Conservation (phyloP, 2,329 filamentous ascomycete genomes). For the Ophiostoma novo-ulmi region DNA sequence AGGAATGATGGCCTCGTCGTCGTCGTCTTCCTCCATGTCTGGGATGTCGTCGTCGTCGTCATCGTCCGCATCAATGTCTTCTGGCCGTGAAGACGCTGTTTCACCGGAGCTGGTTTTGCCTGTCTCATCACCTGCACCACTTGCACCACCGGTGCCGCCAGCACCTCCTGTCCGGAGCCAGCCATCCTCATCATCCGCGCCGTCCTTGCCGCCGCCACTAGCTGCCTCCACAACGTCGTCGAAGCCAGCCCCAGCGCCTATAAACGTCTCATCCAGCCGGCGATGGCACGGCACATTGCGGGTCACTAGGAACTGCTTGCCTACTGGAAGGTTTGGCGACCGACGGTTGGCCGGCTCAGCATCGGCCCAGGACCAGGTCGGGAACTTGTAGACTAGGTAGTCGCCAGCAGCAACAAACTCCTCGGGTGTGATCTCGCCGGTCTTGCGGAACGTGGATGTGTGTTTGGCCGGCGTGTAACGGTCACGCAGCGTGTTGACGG, state of each 20-base stretch:
- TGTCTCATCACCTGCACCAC: neutral
- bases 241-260: slow-evolving; percentile 80
- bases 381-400: slow-evolving; percentile 98
- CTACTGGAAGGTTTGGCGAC: slow-evolving; percentile 72
- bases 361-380: slow-evolving; percentile 94
- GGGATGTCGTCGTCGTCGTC: slow-evolving; percentile 80
- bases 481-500: slow-evolving; percentile 86
- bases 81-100: slow-evolving; percentile 39
- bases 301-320: slow-evolving; percentile 93
- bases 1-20: slow-evolving; percentile 92
- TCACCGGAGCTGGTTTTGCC: neutral
- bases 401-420: slow-evolving; percentile 95
- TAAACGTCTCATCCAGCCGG: slow-evolving; percentile 87
- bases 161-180: slow-evolving; percentile 81
- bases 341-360: slow-evolving; percentile 76
- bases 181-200: slow-evolving; percentile 66
- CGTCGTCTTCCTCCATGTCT: slow-evolving; percentile 97
- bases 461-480: slow-evolving; percentile 83
- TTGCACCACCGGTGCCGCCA: slow-evolving; percentile 48
- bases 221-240: slow-evolving; percentile 69
- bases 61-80: slow-evolving; percentile 57
- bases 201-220: slow-evolving; percentile 53
- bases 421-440: slow-evolving; percentile 93
- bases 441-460: slow-evolving; percentile 87
- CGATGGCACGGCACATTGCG: slow-evolving; percentile 91